phyloP scores from a whole-genome alignment of 192 early-diverging fungal genomes.

The Glomus cerebriforme region DNA sequence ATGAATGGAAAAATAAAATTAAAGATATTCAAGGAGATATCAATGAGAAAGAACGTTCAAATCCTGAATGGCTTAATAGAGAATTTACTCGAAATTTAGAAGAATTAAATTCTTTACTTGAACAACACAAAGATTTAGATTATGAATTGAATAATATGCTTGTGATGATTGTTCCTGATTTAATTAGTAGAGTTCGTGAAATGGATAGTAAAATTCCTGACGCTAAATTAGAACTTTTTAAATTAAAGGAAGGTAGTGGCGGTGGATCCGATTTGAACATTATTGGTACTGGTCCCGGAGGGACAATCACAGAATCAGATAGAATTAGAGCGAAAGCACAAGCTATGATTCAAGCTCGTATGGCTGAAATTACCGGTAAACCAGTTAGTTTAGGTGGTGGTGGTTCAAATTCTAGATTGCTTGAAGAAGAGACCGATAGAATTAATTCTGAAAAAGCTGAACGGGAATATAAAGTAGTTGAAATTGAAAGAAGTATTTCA shows the following conservation, averaged over 20 bases:
- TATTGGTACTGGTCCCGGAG: conserved; percentile 55
- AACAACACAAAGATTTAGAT: conserved; percentile 51
- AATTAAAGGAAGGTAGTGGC: conserved; percentile 34
- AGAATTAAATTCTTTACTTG: conserved; percentile 48
- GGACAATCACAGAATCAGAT: conserved; percentile 54
- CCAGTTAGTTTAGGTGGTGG: conserved; percentile 37
- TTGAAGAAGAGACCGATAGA: conserved; percentile 47
- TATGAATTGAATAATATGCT: conserved; percentile 45
- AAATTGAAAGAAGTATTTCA: conserved; percentile 48
- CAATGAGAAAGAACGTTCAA: conserved; percentile 25
- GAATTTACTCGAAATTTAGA: conserved; percentile 38
- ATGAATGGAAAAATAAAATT: conserved; percentile 45
- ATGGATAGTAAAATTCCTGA: conserved; percentile 49
- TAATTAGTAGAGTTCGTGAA: conserved; percentile 47
- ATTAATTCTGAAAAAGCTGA: conserved; percentile 46
- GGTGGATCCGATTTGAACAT: conserved; percentile 35
- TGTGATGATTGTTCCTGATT: conserved; percentile 37
- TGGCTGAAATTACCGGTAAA: conserved; percentile 53
- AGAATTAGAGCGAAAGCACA: conserved; percentile 54
- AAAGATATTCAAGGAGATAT: conserved; percentile 43
- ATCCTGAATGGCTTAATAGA: conserved; percentile 34
- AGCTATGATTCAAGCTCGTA: conserved; percentile 52
- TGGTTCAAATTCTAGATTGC: conserved; percentile 27
- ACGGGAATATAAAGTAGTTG: conserved; percentile 43
- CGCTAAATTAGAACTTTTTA: conserved; percentile 44